Conservation (phyloP, 73 alveolate genomes). For the Uronychia setigera region DNA sequence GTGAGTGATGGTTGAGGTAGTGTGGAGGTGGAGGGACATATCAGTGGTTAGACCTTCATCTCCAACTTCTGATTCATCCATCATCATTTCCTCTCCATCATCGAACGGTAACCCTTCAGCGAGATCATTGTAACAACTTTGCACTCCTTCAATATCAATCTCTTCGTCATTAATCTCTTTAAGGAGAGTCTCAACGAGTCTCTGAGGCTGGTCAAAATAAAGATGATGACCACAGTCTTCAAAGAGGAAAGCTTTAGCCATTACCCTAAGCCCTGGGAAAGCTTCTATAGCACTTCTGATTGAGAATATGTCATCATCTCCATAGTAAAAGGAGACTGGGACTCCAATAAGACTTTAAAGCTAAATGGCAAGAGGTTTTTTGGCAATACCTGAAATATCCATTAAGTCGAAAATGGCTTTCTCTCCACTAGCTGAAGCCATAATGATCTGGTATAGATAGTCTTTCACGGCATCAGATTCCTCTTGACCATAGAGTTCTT, state of each 20-base stretch:
- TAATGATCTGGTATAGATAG: conserved; percentile 22
- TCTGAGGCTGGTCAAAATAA: not conserved
- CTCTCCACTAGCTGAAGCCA: conserved; percentile 23
- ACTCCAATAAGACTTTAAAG: conserved; percentile 3
- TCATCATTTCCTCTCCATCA: no score
- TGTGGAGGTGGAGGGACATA: no score
- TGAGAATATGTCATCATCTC: conserved; percentile 11
- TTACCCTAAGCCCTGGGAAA: not conserved
- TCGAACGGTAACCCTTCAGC: no score
- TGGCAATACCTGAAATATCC: not conserved
- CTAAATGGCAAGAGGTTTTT: conserved; percentile 7
- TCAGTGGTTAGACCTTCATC: no score
- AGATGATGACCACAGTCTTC: not conserved
- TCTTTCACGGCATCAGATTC: conserved; percentile 14
- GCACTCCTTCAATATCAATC: no score
- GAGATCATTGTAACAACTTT: no score
- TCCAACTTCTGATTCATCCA: no score
- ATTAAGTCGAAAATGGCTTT: conserved; percentile 9
- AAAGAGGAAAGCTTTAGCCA: not conserved
- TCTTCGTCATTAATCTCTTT: not conserved
- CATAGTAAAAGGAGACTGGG: conserved; percentile 30
- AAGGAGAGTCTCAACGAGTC: not conserved
- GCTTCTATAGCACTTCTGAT: not conserved
- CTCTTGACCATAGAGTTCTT: not conserved
- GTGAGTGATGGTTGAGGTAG: no score